These are phyloP conservation scores for Trebouxia sp. DNA, from an alignment of 139 green algal genomes.

Conservation along the genomic window DNA sequence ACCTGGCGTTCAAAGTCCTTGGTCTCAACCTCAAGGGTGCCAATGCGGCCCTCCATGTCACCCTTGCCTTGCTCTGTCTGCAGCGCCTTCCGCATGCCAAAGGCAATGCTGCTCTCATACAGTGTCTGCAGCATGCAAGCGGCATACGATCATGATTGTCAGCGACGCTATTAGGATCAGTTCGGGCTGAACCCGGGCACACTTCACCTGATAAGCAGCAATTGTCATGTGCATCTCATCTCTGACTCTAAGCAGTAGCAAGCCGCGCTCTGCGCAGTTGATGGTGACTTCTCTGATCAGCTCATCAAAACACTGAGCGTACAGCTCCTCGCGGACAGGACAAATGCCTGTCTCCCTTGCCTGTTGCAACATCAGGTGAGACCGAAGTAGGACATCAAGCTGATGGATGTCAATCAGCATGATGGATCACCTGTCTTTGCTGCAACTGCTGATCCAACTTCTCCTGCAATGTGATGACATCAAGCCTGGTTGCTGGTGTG, in stretches of 20 bases:
- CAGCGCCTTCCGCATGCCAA: constrained; percentile 87
- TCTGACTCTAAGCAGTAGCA: constrained; percentile 79
- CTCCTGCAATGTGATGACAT: constrained; percentile 89
- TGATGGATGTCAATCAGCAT: neutral
- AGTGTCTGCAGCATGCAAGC: constrained; percentile 63
- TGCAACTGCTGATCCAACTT: constrained; percentile 86
- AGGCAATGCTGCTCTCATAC: constrained; percentile 83
- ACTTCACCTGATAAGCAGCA: constrained; percentile 71
- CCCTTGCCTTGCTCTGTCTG: constrained; percentile 83
- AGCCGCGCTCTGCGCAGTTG: constrained; percentile 84
- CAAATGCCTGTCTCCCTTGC: constrained; percentile 88
- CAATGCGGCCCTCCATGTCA: constrained; percentile 79
- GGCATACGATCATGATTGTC: too few species aligned
- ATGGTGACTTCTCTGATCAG: constrained; percentile 83
- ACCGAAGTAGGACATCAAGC: too few species aligned
- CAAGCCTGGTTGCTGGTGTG: constrained; percentile 79
- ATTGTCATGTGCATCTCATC: constrained; percentile 89
- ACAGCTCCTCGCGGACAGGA: constrained; percentile 89
- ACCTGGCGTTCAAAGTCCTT: constrained; percentile 80
- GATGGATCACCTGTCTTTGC: constrained; percentile 62
- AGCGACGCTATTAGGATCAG: too few species aligned
- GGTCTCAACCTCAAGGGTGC: constrained; percentile 62
- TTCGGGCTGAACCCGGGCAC: neutral
- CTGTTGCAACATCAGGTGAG: constrained; percentile 40
- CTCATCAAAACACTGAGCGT: constrained; percentile 84